Percentiles rank a stretch among this genome's conserved stretches.
These are phyloP conservation scores for Euphorbia schlechtendalii DNA, from an alignment of 441 rosid genomes.

Conservation along the genomic window DNA sequence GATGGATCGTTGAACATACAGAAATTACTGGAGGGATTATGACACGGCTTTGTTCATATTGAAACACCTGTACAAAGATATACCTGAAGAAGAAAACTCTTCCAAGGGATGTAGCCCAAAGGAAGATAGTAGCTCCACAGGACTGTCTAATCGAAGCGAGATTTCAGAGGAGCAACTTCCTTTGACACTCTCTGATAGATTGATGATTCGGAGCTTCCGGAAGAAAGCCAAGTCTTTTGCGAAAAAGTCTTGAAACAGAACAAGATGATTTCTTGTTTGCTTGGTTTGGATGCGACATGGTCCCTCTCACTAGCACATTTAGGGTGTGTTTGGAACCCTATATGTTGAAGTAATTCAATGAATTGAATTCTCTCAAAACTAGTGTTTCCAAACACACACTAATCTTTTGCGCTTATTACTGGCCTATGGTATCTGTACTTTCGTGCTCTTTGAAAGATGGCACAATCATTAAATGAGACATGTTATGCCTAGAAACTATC, in stretches of 20 bases:
- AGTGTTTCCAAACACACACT: no score
- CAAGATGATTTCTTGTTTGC: not conserved
- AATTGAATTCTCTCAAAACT: no score
- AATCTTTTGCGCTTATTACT: no score
- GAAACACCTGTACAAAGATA: constrained; percentile 66
- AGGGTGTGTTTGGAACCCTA: no score
- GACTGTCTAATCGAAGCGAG: constrained; percentile 45
- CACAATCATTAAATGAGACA: not conserved
- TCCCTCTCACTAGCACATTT: not conserved
- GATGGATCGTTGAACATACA: constrained; percentile 28
- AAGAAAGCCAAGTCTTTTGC: constrained; percentile 43
- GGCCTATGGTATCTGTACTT: not conserved
- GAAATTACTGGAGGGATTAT: constrained; percentile 91
- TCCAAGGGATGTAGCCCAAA: constrained; percentile 27
- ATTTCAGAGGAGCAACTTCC: constrained; percentile 63
- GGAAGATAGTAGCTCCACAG: constrained; percentile 25
- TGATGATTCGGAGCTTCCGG: constrained; percentile 44
- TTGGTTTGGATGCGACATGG: not conserved
- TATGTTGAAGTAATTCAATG: no score
- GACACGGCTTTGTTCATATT: constrained; percentile 91
- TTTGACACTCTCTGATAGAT: constrained; percentile 60
- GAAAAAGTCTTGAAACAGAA: constrained; percentile 25
- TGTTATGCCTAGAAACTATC: not conserved
- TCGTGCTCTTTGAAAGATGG: not conserved
- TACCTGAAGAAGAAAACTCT: constrained; percentile 49